A percentile compares a stretch with the other conserved stretches of the same genome.
Conservation (phyloP, 306 rosid genomes). For the Prunus padus region DNA sequence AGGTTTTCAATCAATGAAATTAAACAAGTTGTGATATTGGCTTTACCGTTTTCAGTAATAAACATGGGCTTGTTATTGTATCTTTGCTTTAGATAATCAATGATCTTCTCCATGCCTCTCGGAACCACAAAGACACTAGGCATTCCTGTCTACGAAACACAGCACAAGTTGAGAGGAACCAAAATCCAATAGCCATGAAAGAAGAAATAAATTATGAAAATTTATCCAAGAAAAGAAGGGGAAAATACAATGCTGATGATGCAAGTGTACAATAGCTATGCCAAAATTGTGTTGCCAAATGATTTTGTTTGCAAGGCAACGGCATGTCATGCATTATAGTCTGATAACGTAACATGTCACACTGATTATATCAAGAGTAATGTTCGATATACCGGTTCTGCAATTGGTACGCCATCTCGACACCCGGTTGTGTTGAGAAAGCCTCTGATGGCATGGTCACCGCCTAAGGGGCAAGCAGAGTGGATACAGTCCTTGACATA, state of each 20-base stretch:
- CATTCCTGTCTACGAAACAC: constrained; percentile 50
- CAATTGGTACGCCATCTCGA: constrained; percentile 61
- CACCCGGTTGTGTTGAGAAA: constrained; percentile 30
- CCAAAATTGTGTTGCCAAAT: too few relatives aligned
- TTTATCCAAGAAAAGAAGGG: too few relatives aligned
- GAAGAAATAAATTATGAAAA: too few relatives aligned
- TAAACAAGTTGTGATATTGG: not conserved
- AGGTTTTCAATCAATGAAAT: not conserved
- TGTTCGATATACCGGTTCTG: constrained; percentile 39
- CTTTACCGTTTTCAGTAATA: constrained; percentile 75
- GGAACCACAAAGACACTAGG: constrained; percentile 58
- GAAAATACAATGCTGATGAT: too few relatives aligned
- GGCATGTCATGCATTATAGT: not conserved
- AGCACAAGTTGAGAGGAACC: not conserved
- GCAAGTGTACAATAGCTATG: too few relatives aligned
- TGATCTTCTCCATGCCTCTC: constrained; percentile 47
- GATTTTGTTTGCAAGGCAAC: too few relatives aligned
- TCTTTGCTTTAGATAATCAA: constrained; percentile 49
- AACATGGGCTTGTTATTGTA: constrained; percentile 51
- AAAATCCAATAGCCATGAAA: too few relatives aligned
- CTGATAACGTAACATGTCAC: not conserved
- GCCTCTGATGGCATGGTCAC: constrained; percentile 45
- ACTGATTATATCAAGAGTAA: not conserved
- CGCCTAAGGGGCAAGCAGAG: constrained; percentile 34
- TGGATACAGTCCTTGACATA: constrained; percentile 54